A percentile compares a stretch with the other conserved stretches of the same genome.
phyloP scores from a whole-genome alignment of 2,329 filamentous ascomycete genomes.

The Zymoseptoria ardabiliae region DNA sequence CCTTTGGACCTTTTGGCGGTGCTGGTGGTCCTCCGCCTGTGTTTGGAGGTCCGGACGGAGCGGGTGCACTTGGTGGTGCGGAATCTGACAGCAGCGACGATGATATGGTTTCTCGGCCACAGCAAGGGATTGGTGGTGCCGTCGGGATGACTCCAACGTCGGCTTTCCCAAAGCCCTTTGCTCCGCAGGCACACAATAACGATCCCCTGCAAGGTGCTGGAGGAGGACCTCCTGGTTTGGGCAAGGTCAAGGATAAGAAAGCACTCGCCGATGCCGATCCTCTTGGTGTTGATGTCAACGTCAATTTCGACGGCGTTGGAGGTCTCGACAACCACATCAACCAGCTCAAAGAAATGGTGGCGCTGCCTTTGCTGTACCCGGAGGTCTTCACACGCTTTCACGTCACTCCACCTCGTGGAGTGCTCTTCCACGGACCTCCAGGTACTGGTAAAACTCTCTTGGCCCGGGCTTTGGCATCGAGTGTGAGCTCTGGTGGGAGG shows the following conservation, averaged over 20 bases:
- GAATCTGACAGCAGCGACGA: slow-evolving; percentile 98
- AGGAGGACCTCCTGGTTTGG: slow-evolving; percentile 66
- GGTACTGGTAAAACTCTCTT: slow-evolving; percentile 98
- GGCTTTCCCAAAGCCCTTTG: slow-evolving; percentile 39
- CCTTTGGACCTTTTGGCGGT: slow-evolving; percentile 87
- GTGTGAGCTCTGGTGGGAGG: slow-evolving; percentile 76
- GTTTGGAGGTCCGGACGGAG: slow-evolving; percentile 66
- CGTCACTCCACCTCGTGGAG: slow-evolving; percentile 87
- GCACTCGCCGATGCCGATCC: slow-evolving; percentile 89
- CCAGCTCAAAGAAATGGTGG: slow-evolving; percentile 97
- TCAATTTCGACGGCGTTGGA: slow-evolving; percentile 91
- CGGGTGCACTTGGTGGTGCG: slow-evolving; percentile 65
- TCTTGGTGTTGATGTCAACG: slow-evolving; percentile 81
- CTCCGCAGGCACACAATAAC: slow-evolving; percentile 49
- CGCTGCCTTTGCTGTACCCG: slow-evolving; percentile 85
- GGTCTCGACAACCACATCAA: slow-evolving; percentile 91
- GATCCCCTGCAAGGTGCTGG: slow-evolving; percentile 51
- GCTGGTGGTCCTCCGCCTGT: slow-evolving; percentile 66
- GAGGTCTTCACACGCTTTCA: slow-evolving; percentile 89
- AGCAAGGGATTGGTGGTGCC: slow-evolving; percentile 50
- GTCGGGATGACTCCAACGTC: slow-evolving; percentile 57
- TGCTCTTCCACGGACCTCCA: slow-evolving; percentile 92
- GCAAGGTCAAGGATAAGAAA: slow-evolving; percentile 89
- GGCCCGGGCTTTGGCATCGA: slow-evolving; percentile 84
- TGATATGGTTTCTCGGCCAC: slow-evolving; percentile 55